Evolutionary conservation across 75 land plant genomes (phyloP).

Genomic region (Chamaecyparis obtusa): DNA sequence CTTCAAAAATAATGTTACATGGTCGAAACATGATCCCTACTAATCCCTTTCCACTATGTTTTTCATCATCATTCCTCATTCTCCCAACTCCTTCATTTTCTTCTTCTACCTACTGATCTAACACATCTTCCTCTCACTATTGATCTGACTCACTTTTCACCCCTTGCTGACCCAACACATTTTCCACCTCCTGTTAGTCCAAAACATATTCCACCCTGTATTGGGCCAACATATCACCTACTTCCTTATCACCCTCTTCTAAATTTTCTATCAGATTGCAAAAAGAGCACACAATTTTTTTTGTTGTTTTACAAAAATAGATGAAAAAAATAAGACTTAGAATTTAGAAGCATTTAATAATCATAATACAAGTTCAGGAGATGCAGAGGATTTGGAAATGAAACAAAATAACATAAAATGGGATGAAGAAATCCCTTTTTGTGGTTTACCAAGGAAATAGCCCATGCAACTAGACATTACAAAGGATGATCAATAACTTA

Average conservation of each 20-base stretch:
- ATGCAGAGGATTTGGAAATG: no score
- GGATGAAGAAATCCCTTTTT: no score
- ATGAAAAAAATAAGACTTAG: no score
- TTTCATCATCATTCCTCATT: slow-evolving; percentile 24
- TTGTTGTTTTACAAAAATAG: no score
- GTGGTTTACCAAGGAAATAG: no score
- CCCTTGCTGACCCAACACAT: slow-evolving; percentile 15
- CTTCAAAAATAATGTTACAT: neutral
- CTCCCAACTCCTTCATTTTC: slow-evolving; percentile 20
- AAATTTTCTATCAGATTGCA: no score
- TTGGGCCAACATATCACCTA: slow-evolving; percentile 5
- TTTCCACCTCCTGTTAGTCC: slow-evolving; percentile 1
- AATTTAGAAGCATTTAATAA: no score
- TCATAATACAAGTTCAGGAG: no score
- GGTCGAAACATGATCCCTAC: neutral
- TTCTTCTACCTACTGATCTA: slow-evolving; percentile 2
- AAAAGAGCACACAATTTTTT: no score
- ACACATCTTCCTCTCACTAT: slow-evolving; percentile 17
- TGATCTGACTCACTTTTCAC: neutral
- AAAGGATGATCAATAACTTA: no score
- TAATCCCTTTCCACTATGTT: neutral
- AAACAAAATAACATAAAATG: no score
- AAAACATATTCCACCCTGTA: slow-evolving; percentile 12
- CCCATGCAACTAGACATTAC: no score
- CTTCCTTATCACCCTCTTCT: slow-evolving; percentile 3